Percentiles rank a stretch among this genome's conserved stretches.
These are phyloP conservation scores for Pharnaceum exiguum DNA, from an alignment of 148 eudicot genomes.

Conservation along the genomic window DNA sequence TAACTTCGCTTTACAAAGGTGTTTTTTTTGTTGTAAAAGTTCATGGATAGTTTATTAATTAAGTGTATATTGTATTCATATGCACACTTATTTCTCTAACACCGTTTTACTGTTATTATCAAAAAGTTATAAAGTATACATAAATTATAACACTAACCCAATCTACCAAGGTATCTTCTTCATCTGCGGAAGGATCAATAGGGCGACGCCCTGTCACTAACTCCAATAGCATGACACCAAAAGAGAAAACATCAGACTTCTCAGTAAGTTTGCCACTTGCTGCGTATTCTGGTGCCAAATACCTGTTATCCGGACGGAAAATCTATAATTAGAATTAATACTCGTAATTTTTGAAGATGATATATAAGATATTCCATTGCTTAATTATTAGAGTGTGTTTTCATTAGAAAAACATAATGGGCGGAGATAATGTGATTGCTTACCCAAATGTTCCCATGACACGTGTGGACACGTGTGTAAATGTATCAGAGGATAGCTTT, in stretches of 20 bases:
- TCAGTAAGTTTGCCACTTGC: constrained; percentile 86
- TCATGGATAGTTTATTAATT: too few relatives aligned
- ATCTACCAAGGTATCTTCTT: constrained; percentile 75
- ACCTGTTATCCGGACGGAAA: constrained; percentile 27
- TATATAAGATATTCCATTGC: too few relatives aligned
- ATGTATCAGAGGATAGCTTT: constrained; percentile 57
- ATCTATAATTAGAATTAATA: too few relatives aligned
- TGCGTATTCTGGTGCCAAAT: constrained; percentile 94
- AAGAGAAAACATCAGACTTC: constrained; percentile 82
- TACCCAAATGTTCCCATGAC: constrained; percentile 98
- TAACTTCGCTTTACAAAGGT: too few relatives aligned
- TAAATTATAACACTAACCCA: constrained; percentile 49
- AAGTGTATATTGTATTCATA: too few relatives aligned
- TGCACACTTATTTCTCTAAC: too few relatives aligned
- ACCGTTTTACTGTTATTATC: too few relatives aligned
- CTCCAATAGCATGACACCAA: constrained; percentile 81
- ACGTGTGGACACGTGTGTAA: constrained; percentile 87
- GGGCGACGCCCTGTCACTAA: constrained; percentile 77
- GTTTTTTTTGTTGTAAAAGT: too few relatives aligned
- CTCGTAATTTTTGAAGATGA: too few relatives aligned
- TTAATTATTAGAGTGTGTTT: too few relatives aligned
- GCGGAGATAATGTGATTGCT: too few relatives aligned
- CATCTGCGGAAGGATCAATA: constrained; percentile 40
- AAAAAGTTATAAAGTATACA: not conserved
- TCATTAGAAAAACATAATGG: too few relatives aligned